Evolutionary conservation across 768 basidiomycete species (phyloP).

Genomic region (Imleria badia): DNA sequence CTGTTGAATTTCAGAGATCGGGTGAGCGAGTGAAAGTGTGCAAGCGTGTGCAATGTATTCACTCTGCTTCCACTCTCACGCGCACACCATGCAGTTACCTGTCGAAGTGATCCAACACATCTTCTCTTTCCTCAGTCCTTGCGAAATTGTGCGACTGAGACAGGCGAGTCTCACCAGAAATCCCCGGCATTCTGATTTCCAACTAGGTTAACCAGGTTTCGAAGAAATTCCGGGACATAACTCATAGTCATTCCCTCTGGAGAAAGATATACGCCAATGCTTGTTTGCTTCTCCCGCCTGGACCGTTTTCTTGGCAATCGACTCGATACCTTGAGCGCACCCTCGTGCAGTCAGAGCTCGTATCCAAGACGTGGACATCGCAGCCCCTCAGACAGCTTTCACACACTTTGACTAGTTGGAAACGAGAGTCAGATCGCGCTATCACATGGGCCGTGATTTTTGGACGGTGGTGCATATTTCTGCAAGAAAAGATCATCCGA

Average conservation of each 20-base stretch:
- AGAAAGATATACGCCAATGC: not conserved
- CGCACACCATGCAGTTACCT: not conserved
- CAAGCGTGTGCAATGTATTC: no score
- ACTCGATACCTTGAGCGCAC: not conserved
- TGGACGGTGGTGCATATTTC: not conserved
- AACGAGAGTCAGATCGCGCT: accelerated
- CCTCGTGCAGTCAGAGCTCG: not conserved
- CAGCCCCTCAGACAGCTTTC: not conserved
- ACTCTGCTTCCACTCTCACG: no score
- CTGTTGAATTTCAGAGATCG: not conserved
- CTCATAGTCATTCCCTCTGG: not conserved
- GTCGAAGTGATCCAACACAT: not conserved
- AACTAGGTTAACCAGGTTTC: not conserved
- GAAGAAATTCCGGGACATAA: not conserved
- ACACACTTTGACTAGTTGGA: not conserved
- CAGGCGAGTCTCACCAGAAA: not conserved
- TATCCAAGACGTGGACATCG: not conserved
- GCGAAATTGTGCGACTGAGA: not conserved
- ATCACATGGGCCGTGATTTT: not conserved
- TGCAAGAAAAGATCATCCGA: not conserved
- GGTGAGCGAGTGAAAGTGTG: no score
- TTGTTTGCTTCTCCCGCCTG: not conserved
- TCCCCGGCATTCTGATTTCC: not conserved
- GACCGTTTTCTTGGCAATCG: not conserved
- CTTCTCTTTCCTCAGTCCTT: not conserved